Conservation (phyloP, 2,329 filamentous ascomycete genomes). For the Botrytis paeoniae region DNA sequence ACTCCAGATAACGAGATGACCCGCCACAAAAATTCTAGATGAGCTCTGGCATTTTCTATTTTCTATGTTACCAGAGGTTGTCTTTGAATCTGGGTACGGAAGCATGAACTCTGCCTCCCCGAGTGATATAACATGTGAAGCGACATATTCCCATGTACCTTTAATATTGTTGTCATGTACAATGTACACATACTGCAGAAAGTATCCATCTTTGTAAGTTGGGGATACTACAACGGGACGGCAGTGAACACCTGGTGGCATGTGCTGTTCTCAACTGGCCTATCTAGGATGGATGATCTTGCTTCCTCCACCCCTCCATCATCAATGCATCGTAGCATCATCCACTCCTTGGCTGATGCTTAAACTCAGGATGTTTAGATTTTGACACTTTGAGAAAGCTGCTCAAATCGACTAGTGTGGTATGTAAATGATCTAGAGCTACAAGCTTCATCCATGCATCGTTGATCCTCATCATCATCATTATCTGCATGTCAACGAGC, state of each 20-base stretch:
- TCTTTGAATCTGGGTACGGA: conserved; percentile 33
- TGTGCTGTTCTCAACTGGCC: conserved; percentile 25
- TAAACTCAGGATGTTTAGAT: conserved; percentile 13
- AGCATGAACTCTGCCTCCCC: conserved; percentile 31
- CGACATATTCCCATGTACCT: conserved; percentile 11
- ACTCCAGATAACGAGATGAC: conserved; percentile 16
- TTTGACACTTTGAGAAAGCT: conserved; percentile 15
- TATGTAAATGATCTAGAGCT: conserved; percentile 1
- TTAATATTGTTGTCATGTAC: conserved; percentile 22
- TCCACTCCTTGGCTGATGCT: conserved; percentile 18
- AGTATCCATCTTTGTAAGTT: conserved; percentile 17
- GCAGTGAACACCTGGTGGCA: conserved; percentile 31
- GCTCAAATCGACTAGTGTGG: conserved; percentile 1
- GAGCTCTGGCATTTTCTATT: conserved; percentile 5
- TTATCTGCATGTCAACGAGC: conserved; percentile 20
- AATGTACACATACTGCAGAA: conserved; percentile 22
- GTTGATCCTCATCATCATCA: conserved; percentile 18
- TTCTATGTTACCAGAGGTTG: conserved; percentile 8
- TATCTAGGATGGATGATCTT: conserved; percentile 11
- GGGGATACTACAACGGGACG: conserved; percentile 19
- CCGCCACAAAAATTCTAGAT: conserved; percentile 16
- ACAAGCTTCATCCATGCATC: conserved; percentile 18
- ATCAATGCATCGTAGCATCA: conserved; percentile 20
- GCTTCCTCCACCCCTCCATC: neutral
- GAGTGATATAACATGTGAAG: conserved; percentile 27